Conservation (phyloP, 768 basidiomycete species). For the Kwoniella botswanensis region DNA sequence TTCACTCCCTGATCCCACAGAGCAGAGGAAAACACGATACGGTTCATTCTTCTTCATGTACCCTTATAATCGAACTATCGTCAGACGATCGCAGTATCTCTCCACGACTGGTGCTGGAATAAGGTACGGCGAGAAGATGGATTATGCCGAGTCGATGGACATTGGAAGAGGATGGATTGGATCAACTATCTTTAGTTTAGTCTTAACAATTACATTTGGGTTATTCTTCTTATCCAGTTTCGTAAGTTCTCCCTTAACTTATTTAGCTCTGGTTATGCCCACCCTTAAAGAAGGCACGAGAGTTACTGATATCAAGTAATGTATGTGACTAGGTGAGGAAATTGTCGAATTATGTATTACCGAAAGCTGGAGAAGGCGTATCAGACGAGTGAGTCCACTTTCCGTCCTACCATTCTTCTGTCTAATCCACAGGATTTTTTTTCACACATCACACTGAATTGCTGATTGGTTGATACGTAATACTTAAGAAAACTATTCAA, state of each 20-base stretch:
- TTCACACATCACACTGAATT: not conserved
- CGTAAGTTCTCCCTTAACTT: constrained; percentile 4
- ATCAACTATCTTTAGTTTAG: constrained; percentile 25
- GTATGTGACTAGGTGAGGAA: constrained; percentile 10
- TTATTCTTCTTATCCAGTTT: constrained; percentile 34
- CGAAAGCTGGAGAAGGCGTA: constrained; percentile 41
- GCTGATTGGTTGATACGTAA: not conserved
- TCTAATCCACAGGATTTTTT: too few relatives aligned
- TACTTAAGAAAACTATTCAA: constrained; percentile 60
- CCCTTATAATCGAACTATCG: constrained; percentile 62
- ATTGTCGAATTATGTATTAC: constrained; percentile 15
- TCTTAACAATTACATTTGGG: constrained; percentile 32
- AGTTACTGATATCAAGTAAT: too few relatives aligned
- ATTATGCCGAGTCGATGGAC: constrained; percentile 73
- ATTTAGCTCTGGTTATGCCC: too few relatives aligned
- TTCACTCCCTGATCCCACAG: not conserved
- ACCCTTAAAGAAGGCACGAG: too few relatives aligned
- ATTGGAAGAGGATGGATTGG: constrained; percentile 20
- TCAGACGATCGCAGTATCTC: constrained; percentile 68
- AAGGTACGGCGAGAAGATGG: constrained; percentile 67
- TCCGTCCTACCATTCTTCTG: not conserved
- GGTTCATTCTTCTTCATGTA: constrained; percentile 63
- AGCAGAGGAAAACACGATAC: constrained; percentile 13
- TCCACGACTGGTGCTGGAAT: constrained; percentile 47
- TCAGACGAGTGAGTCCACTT: constrained; percentile 61